phyloP scores from a whole-genome alignment of 2,329 filamentous ascomycete species.

The Sporothrix humicola region DNA sequence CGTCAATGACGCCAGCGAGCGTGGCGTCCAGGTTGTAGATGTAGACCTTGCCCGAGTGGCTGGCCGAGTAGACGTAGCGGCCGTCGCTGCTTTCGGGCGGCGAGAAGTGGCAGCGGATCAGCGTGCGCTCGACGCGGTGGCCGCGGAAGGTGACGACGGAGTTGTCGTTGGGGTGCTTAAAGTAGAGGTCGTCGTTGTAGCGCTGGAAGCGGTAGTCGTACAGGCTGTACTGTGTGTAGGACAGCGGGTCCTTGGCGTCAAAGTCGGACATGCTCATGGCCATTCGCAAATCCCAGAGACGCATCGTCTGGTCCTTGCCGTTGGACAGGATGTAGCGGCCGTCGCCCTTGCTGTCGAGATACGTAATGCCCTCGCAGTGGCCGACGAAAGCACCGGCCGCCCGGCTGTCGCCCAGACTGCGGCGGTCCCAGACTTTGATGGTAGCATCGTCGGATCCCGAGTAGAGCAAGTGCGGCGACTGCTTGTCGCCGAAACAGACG shows the following conservation, averaged over 20 bases:
- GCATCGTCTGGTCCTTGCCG: slow-evolving; percentile 95
- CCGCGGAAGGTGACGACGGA: slow-evolving; percentile 92
- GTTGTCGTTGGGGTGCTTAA: slow-evolving; percentile 82
- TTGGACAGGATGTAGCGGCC: slow-evolving; percentile 88
- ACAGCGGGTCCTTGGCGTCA: slow-evolving; percentile 59
- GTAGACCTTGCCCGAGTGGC: slow-evolving; percentile 85
- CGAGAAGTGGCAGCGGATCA: slow-evolving; percentile 95
- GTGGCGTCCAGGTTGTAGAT: slow-evolving; percentile 93
- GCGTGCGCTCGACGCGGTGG: slow-evolving; percentile 83
- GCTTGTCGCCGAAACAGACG: slow-evolving; percentile 89
- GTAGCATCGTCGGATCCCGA: slow-evolving; percentile 94
- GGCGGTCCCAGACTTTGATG: slow-evolving; percentile 93
- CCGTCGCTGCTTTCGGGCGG: slow-evolving; percentile 85
- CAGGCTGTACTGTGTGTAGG: slow-evolving; percentile 68
- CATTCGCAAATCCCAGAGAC: slow-evolving; percentile 93
- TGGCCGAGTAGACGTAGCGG: slow-evolving; percentile 91
- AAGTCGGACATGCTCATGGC: slow-evolving; percentile 77
- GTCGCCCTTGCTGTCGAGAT: slow-evolving; percentile 73
- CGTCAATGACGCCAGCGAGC: slow-evolving; percentile 76
- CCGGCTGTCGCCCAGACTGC: slow-evolving; percentile 85
- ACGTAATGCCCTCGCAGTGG: slow-evolving; percentile 70
- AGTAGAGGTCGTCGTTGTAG: slow-evolving; percentile 70
- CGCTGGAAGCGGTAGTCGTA: slow-evolving; percentile 77
- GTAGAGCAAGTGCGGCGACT: slow-evolving; percentile 91
- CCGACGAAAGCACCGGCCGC: slow-evolving; percentile 70